Base-by-base conservation (phyloP, 352 stramenopile genomes). In the Pythium biforme region DNA sequence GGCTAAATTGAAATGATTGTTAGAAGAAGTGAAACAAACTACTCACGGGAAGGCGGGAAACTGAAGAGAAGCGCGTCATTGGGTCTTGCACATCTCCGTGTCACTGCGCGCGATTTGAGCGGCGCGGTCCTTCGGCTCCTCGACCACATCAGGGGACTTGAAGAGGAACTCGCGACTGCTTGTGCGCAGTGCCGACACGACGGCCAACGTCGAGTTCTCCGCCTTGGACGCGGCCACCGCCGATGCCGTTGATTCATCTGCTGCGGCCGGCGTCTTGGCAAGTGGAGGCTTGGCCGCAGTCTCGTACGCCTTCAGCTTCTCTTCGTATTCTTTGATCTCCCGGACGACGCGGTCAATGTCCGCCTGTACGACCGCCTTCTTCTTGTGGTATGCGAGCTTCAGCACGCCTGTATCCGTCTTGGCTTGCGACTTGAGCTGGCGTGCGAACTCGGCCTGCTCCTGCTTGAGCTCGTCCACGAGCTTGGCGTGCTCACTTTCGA, bases 381-480 rank as follows among this genome's bases (percentile, higher is more conserved):
- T 82, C 37, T 75, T 76, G 43, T 81, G 73, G 43, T 85, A 83
- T 12, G 68, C 69, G 34, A 76, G 51, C 51, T 75, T 76, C 10
- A 89, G 75, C 29, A 74, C 69, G 17, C 63, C 66, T 12, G 64
- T 64, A 50, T 88, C 79, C 11, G 68, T 77, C 67, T 83, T 90
- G 19, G 72, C 66, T 52, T 90, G 81, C 27, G 74, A 63, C 48
- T 81, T 82, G 27, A 89, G 60, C 62, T 89, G 75, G 4, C 71
- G 67, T 20, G 74, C 69, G 19, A 83, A 80, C 43, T 76, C 79
- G 10, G 73, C 74, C 26, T 86, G 79, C 33, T 81, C 70, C 3
- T 56, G 60, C 34, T 71, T 75, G 46, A 81, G 57, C 17, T 73
- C 60, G 47, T 84, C 69, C 3, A 73, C 22, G 39, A 60, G 59